Evolutionary conservation across 257 asterid genomes (phyloP).

Genomic region (Euphrasia confusa): DNA sequence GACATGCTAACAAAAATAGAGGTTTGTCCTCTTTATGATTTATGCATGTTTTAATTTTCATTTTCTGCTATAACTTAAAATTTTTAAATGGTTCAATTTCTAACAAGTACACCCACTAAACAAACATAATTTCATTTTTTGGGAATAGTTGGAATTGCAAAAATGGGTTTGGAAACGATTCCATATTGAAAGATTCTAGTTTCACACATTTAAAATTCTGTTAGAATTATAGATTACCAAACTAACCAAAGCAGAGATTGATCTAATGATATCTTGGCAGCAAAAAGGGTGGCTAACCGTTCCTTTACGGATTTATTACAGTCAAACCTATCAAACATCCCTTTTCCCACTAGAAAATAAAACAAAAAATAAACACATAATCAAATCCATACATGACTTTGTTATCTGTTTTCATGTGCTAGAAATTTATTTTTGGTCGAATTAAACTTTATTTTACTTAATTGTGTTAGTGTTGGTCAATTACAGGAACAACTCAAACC

Average conservation of each 20-base stretch:
- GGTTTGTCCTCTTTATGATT: constrained; percentile 43
- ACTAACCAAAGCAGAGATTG: constrained; percentile 16
- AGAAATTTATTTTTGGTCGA: constrained; percentile 19
- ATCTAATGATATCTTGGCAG: neutral
- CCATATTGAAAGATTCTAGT: neutral
- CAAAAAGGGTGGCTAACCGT: constrained; percentile 5
- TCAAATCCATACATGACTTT: neutral
- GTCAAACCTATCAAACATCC: neutral
- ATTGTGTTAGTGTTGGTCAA: constrained; percentile 25
- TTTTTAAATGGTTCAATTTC: too few relatives aligned
- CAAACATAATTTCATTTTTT: too few relatives aligned
- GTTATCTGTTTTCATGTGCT: constrained; percentile 9
- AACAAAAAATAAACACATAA: too few relatives aligned
- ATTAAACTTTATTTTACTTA: constrained; percentile 18
- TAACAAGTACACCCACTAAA: too few relatives aligned
- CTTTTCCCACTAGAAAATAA: too few relatives aligned
- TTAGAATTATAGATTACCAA: constrained; percentile 27
- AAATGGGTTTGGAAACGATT: too few relatives aligned
- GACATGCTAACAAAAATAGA: constrained; percentile 76
- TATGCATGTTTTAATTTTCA: too few relatives aligned
- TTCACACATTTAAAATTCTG: neutral
- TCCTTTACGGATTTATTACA: constrained; percentile 1
- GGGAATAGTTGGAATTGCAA: too few relatives aligned
- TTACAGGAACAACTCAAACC: constrained; percentile 85
- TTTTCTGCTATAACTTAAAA: too few relatives aligned